Evolutionary conservation across 257 asterid species (phyloP).

Genomic region (Solanum sparsipilum): DNA sequence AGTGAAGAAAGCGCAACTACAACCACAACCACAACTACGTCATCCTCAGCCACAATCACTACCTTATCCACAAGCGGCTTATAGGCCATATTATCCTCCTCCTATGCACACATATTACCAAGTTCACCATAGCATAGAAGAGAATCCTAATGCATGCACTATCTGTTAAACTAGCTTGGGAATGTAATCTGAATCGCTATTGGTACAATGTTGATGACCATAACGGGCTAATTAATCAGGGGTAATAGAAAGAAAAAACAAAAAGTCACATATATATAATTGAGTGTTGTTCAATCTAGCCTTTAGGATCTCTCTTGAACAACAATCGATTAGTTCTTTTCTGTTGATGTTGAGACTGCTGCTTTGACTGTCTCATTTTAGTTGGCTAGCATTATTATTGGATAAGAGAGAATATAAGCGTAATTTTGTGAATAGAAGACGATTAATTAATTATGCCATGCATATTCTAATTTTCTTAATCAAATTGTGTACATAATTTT

Average conservation of each 20-base stretch:
- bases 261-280: background rate
- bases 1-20: background rate
- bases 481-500: background rate
- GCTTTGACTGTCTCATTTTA: background rate
- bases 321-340: no score
- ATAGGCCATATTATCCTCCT: constrained; percentile 32
- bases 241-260: background rate
- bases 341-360: background rate
- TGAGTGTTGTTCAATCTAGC: background rate
- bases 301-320: background rate
- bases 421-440: background rate
- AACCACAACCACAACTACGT: background rate
- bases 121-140: constrained; percentile 52
- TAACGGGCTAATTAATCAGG: background rate
- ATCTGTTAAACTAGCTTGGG: constrained; percentile 13
- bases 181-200: background rate
- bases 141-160: constrained; percentile 56
- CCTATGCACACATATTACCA: constrained; percentile 36
- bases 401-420: background rate
- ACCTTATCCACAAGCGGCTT: background rate
- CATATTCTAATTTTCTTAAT: background rate
- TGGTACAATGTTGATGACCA: background rate
- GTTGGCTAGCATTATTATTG: background rate
- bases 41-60: background rate
- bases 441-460: background rate